Percentiles rank a stretch among this genome's conserved stretches.
These are phyloP conservation scores for Aspergillus intermedius DNA, from an alignment of 2,329 filamentous ascomycete species.

Conservation along the genomic window DNA sequence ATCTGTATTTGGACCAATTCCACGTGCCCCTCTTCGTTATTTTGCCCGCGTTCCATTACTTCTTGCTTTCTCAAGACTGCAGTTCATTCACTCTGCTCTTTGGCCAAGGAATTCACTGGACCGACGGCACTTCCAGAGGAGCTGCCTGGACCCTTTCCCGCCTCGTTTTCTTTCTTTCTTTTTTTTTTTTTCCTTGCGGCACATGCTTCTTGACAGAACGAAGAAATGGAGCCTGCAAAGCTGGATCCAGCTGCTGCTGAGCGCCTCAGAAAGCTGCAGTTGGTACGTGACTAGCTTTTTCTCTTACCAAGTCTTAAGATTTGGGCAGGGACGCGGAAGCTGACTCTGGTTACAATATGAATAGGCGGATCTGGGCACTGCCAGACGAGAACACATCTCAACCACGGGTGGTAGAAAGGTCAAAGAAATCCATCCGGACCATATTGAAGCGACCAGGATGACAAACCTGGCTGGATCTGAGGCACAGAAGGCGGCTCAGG, in stretches of 20 bases:
- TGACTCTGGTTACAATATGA: neutral
- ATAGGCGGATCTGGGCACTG: constrained; percentile 34
- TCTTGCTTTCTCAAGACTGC: too few species aligned
- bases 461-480: constrained; percentile 25
- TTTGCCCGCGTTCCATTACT: too few species aligned
- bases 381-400: constrained; percentile 31
- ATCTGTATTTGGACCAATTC: too few species aligned
- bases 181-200: neutral
- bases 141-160: neutral
- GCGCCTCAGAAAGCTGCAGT: constrained; percentile 23
- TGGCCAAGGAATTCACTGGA: too few species aligned
- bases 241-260: constrained; percentile 8
- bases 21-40: too few species aligned
- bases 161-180: neutral
- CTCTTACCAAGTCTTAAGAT: neutral
- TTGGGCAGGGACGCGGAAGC: neutral
- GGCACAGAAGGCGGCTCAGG: constrained; percentile 19
- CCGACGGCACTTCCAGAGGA: neutral
- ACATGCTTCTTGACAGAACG: neutral
- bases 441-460: constrained; percentile 23
- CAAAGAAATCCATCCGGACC: constrained; percentile 10
- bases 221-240: constrained; percentile 4
- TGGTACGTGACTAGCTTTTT: constrained; percentile 14
- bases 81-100: too few species aligned
- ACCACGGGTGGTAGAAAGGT: constrained; percentile 20